Percentiles rank a stretch among this genome's conserved stretches.
phyloP scores from a whole-genome alignment of 208 protist species.

The Naegleria lovaniensis region DNA sequence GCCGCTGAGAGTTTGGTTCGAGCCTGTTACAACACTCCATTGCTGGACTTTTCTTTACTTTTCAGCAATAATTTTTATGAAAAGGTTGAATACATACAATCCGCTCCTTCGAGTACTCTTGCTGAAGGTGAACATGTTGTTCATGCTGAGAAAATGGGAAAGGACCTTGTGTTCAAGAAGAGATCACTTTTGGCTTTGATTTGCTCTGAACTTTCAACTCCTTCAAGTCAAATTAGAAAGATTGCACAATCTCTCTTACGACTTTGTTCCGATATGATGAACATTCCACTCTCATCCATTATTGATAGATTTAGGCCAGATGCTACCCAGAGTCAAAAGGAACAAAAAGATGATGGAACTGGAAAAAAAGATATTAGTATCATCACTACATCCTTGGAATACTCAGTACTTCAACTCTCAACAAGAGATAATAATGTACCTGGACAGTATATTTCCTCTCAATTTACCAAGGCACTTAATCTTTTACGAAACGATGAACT shows the following conservation, averaged over 20 bases:
- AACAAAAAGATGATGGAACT: background rate
- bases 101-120: background rate
- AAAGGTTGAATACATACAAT: background rate
- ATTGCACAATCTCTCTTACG: background rate
- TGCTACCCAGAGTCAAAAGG: background rate
- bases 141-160: background rate
- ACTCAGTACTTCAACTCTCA: slow-evolving; percentile 6
- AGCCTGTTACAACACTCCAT: background rate
- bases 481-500: background rate
- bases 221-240: background rate
- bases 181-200: background rate
- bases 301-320: background rate
- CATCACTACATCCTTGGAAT: slow-evolving; percentile 3
- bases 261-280: background rate
- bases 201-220: background rate
- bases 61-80: too few species aligned
- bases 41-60: background rate
- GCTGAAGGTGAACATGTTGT: background rate
- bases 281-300: background rate
- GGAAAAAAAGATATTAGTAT: background rate
- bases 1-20: background rate
- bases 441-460: background rate
- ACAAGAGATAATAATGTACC: background rate
- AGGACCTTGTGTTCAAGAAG: background rate
- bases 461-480: background rate